A percentile compares a stretch with the other conserved stretches of the same genome.
phyloP scores from a whole-genome alignment of 108 stramenopile species.

The Skeletonema tropicum region DNA sequence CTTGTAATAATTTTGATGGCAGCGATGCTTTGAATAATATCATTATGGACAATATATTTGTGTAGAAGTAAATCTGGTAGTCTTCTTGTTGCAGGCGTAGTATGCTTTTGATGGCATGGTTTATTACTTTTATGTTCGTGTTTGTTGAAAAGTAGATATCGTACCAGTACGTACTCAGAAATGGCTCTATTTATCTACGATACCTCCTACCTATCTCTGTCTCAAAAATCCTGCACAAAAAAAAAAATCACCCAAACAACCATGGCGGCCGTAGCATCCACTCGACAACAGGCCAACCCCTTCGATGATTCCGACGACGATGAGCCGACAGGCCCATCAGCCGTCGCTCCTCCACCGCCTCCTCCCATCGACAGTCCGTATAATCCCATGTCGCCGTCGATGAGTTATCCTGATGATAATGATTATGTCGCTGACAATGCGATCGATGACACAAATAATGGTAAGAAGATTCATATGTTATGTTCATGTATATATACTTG shows the following conservation, averaged over 20 bases:
- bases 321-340: background rate
- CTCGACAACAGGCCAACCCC: background rate
- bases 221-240: background rate
- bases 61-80: no score
- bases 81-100: no score
- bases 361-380: background rate
- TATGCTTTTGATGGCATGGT: background rate
- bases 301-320: slow-evolving; percentile 26
- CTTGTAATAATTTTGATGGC: background rate
- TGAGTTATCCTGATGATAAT: background rate
- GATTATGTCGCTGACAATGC: slow-evolving; percentile 1
- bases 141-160: no score
- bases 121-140: background rate
- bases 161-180: no score
- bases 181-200: no score
- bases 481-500: background rate
- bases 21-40: background rate
- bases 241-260: background rate
- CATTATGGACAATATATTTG: background rate
- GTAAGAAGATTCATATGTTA: no score
- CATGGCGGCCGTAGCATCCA: slow-evolving; percentile 2
- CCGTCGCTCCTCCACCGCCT: background rate
- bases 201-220: no score
- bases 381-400: background rate
- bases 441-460: background rate